These are phyloP conservation scores for Tolypocladium album DNA, from an alignment of 2,329 filamentous ascomycete genomes.

Conservation along the genomic window DNA sequence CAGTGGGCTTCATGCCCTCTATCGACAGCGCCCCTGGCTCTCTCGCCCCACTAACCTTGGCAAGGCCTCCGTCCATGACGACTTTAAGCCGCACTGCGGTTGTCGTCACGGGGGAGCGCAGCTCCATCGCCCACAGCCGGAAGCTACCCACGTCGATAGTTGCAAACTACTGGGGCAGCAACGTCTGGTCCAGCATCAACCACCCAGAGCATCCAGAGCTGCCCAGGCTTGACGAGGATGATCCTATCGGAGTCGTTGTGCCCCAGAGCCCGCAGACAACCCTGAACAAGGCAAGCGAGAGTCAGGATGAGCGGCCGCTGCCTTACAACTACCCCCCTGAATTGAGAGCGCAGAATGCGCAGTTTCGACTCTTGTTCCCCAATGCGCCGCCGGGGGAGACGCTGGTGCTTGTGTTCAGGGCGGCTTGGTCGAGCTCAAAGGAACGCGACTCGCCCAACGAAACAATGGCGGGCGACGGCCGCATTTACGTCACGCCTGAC, in stretches of 20 bases:
- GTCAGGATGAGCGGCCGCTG: slow-evolving; percentile 42
- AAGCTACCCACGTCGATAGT: slow-evolving; percentile 75
- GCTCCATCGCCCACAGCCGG: slow-evolving; percentile 54
- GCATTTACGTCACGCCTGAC: slow-evolving; percentile 77
- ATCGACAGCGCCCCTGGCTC: slow-evolving; percentile 44
- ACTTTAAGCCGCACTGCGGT: slow-evolving; percentile 81
- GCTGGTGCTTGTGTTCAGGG: slow-evolving; percentile 83
- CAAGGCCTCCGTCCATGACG: slow-evolving; percentile 72
- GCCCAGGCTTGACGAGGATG: slow-evolving; percentile 24
- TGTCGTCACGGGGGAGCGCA: slow-evolving; percentile 66
- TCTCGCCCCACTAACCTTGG: slow-evolving; percentile 73
- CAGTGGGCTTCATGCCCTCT: slow-evolving; percentile 21
- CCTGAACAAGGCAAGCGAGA: slow-evolving; percentile 13
- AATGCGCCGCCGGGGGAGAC: slow-evolving; percentile 67
- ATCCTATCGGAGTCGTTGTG: slow-evolving; percentile 29
- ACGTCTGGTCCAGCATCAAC: slow-evolving; percentile 50
- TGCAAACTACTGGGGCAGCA: slow-evolving; percentile 90
- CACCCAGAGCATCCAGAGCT: slow-evolving; percentile 17
- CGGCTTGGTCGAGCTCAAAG: slow-evolving; percentile 60
- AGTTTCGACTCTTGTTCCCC: slow-evolving; percentile 88
- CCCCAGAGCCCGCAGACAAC: slow-evolving; percentile 17
- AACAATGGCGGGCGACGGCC: slow-evolving; percentile 50
- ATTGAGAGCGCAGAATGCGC: slow-evolving; percentile 76
- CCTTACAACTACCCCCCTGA: slow-evolving; percentile 71
- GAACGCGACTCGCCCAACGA: slow-evolving; percentile 30